A percentile compares a stretch with the other conserved stretches of the same genome.
Evolutionary conservation across 345 rosid genomes (phyloP).

Genomic region (Populus deltoides): DNA sequence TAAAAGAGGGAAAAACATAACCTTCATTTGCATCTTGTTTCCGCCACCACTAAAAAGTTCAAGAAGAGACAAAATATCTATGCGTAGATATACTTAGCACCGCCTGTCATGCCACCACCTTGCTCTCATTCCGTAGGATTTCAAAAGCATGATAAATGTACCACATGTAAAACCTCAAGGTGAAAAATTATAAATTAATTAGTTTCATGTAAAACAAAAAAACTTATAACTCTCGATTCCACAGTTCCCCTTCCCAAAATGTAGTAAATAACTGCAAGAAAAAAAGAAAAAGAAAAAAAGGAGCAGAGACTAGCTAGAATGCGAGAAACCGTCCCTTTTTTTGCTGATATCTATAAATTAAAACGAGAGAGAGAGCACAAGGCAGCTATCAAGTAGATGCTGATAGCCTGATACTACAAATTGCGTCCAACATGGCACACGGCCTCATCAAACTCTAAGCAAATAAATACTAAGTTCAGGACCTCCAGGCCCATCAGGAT

Average conservation of each 20-base stretch:
- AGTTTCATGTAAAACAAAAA: no score
- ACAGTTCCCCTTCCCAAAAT: not conserved
- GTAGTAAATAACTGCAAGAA: not conserved
- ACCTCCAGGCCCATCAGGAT: slow-evolving; percentile 77
- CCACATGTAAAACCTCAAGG: no score
- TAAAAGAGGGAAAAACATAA: not conserved
- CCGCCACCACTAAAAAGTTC: not conserved
- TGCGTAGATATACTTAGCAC: not conserved
- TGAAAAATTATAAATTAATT: no score
- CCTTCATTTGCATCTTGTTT: not conserved
- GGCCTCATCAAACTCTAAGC: slow-evolving; percentile 49
- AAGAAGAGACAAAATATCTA: not conserved
- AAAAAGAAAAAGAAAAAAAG: not conserved
- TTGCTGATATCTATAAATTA: no score
- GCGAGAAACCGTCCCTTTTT: not conserved
- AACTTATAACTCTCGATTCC: no score
- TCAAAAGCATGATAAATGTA: not conserved
- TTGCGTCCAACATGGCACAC: no score
- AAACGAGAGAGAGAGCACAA: not conserved
- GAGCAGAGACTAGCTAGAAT: no score
- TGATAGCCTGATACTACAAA: not conserved
- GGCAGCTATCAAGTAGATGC: not conserved
- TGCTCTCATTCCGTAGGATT: not conserved
- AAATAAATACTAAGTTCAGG: slow-evolving; percentile 87
- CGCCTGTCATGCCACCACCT: not conserved